These are phyloP conservation scores for Metahyphopichia silvanorum DNA, from an alignment of 805 yeast genomes.

Conservation along the genomic window DNA sequence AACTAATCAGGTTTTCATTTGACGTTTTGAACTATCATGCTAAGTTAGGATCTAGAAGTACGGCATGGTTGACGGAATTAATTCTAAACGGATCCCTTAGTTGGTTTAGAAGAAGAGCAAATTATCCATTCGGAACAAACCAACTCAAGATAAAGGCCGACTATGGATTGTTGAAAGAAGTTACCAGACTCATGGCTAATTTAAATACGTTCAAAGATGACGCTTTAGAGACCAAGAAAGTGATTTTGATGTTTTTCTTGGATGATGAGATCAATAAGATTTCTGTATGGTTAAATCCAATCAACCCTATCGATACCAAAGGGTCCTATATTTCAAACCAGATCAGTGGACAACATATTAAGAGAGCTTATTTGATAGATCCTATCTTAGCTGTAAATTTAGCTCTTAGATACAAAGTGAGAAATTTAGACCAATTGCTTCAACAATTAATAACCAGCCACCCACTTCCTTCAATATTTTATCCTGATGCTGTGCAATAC, in stretches of 20 bases:
- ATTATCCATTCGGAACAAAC: constrained; percentile 86
- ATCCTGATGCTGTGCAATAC: constrained; percentile 59
- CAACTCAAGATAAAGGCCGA: constrained; percentile 69
- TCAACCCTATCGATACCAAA: constrained; percentile 39
- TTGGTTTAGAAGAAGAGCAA: constrained; percentile 68
- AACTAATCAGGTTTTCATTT: constrained; percentile 64
- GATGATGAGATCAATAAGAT: constrained; percentile 72
- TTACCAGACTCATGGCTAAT: constrained; percentile 33
- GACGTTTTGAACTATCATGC: constrained; percentile 59
- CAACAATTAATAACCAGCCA: constrained; percentile 45
- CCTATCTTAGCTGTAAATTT: constrained; percentile 74
- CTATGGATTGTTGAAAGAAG: constrained; percentile 51
- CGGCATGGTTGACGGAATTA: constrained; percentile 42
- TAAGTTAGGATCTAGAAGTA: constrained; percentile 46
- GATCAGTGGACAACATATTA: constrained; percentile 41
- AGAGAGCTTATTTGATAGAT: constrained; percentile 59
- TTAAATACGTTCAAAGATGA: constrained; percentile 18
- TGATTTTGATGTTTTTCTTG: constrained; percentile 58
- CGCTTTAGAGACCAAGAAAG: constrained; percentile 46
- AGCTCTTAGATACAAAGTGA: constrained; percentile 54
- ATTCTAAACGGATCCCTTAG: constrained; percentile 66
- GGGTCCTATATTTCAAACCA: constrained; percentile 32
- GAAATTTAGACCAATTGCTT: constrained; percentile 36
- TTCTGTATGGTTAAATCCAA: constrained; percentile 74
- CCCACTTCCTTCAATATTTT: constrained; percentile 57